phyloP scores from a whole-genome alignment of 352 stramenopile species.

The Phytophthora brassicae region DNA sequence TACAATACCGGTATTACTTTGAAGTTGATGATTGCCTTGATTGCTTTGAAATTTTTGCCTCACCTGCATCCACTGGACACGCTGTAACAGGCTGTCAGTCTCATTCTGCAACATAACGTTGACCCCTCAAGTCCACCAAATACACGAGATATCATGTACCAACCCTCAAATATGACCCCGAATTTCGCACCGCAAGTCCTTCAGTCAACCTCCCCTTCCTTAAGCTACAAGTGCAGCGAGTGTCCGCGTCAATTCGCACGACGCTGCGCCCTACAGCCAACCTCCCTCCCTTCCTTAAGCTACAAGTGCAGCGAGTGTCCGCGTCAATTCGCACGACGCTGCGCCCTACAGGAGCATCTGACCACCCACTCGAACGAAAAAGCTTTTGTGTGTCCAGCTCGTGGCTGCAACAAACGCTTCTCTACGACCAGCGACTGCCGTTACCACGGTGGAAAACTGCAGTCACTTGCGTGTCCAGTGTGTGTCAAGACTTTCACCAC shows the following conservation, averaged over 20 bases:
- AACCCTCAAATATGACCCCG: slow-evolving; percentile 30
- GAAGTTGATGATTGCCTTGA: slow-evolving; percentile 9
- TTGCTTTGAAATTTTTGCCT: slow-evolving; percentile 8
- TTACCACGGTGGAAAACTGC: slow-evolving; percentile 39
- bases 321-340: slow-evolving; percentile 35
- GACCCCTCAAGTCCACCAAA: slow-evolving; percentile 17
- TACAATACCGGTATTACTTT: no score
- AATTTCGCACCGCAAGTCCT: slow-evolving; percentile 22
- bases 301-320: slow-evolving; percentile 45
- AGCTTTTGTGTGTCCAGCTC: slow-evolving; percentile 42
- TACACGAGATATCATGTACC: slow-evolving; percentile 22
- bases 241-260: slow-evolving; percentile 36
- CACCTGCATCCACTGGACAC: background rate
- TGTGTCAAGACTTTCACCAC: slow-evolving; percentile 44
- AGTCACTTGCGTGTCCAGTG: slow-evolving; percentile 25
- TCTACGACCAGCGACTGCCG: slow-evolving; percentile 51
- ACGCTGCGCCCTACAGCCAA: slow-evolving; percentile 24
- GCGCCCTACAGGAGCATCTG: slow-evolving; percentile 47
- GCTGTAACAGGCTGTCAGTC: background rate
- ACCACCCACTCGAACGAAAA: slow-evolving; percentile 55
- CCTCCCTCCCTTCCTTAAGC: slow-evolving; percentile 2
- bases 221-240: slow-evolving; percentile 38
- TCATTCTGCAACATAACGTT: slow-evolving; percentile 37
- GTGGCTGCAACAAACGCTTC: slow-evolving; percentile 48
- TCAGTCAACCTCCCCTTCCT: slow-evolving; percentile 12